Percentiles rank a stretch among this genome's conserved stretches.
Conservation (phyloP, 495 filamentous ascomycete species). For the Aspergillus hancockii region DNA sequence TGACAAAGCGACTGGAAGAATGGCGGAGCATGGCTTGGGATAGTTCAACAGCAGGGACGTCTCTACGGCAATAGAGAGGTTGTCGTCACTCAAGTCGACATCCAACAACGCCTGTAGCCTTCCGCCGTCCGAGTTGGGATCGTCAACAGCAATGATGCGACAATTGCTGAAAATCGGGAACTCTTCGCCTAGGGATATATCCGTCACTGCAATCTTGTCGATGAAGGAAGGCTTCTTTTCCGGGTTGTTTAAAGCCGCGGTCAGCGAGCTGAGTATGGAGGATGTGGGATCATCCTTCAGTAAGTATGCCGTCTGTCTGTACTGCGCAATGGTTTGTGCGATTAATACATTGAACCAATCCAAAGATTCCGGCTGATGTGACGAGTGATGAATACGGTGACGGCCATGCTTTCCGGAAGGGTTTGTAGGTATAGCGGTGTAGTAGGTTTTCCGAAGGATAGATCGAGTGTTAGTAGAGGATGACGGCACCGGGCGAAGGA, state of each 20-base stretch:
- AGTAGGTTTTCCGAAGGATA: slow-evolving; percentile 95
- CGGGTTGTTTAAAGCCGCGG: slow-evolving; percentile 76
- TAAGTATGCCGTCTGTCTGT: slow-evolving; percentile 80
- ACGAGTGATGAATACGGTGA: slow-evolving; percentile 56
- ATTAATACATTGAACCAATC: slow-evolving; percentile 99
- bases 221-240: slow-evolving; percentile 83
- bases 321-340: slow-evolving; percentile 95
- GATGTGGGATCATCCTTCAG: slow-evolving; percentile 68
- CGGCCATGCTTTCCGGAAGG: slow-evolving; percentile 45
- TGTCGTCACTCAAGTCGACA: slow-evolving; percentile 87
- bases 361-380: slow-evolving; percentile 96
- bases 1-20: slow-evolving; percentile 89
- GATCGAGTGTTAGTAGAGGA: slow-evolving; percentile 75
- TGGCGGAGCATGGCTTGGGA: slow-evolving; percentile 81
- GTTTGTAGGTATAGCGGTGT: slow-evolving; percentile 71
- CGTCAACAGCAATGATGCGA: slow-evolving; percentile 71
- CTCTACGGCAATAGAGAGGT: slow-evolving; percentile 90
- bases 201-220: slow-evolving; percentile 89
- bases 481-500: slow-evolving; percentile 62
- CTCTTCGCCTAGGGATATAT: slow-evolving; percentile 90
- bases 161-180: slow-evolving; percentile 99
- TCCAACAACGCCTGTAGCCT: slow-evolving; percentile 94
- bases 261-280: slow-evolving; percentile 94
- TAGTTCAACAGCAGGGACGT: slow-evolving; percentile 94
- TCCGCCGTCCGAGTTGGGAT: slow-evolving; percentile 52